phyloP scores from a whole-genome alignment of 108 stramenopile genomes.

The Discostella pseudostelligera region DNA sequence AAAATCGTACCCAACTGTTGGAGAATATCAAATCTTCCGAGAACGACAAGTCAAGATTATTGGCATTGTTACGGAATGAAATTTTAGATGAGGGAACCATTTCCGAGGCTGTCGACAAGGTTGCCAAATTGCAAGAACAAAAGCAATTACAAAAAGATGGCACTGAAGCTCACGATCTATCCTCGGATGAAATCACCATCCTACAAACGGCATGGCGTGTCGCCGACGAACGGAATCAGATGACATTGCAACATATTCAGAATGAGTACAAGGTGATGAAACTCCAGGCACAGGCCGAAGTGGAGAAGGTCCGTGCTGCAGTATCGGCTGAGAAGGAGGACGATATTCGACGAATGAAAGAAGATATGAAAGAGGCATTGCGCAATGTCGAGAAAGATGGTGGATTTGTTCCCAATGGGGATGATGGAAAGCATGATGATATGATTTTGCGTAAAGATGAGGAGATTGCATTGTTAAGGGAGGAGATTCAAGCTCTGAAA shows the following conservation, averaged over 20 bases:
- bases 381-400: slow-evolving; percentile 23
- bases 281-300: slow-evolving; percentile 46
- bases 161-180: neutral
- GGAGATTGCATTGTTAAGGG: slow-evolving; percentile 17
- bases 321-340: slow-evolving; percentile 39
- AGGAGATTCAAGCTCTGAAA: slow-evolving; percentile 26
- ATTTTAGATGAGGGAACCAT: slow-evolving; percentile 53
- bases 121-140: slow-evolving; percentile 5
- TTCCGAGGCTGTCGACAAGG: slow-evolving; percentile 26
- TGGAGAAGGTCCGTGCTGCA: slow-evolving; percentile 50
- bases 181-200: slow-evolving; percentile 43
- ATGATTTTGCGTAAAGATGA: slow-evolving; percentile 12
- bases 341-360: slow-evolving; percentile 38
- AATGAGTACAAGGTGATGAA: slow-evolving; percentile 55
- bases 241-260: slow-evolving; percentile 60
- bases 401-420: slow-evolving; percentile 25
- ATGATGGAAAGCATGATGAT: slow-evolving; percentile 14
- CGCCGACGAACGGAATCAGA: slow-evolving; percentile 58
- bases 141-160: slow-evolving; percentile 6
- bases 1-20: slow-evolving; percentile 52
- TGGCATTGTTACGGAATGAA: slow-evolving; percentile 57
- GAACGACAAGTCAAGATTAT: slow-evolving; percentile 51
- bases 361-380: slow-evolving; percentile 46
- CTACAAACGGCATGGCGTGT: slow-evolving; percentile 62
- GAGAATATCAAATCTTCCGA: slow-evolving; percentile 60